Evolutionary conservation across 2,329 filamentous ascomycete genomes (phyloP).

Genomic region (Simplicillium aogashimaense): DNA sequence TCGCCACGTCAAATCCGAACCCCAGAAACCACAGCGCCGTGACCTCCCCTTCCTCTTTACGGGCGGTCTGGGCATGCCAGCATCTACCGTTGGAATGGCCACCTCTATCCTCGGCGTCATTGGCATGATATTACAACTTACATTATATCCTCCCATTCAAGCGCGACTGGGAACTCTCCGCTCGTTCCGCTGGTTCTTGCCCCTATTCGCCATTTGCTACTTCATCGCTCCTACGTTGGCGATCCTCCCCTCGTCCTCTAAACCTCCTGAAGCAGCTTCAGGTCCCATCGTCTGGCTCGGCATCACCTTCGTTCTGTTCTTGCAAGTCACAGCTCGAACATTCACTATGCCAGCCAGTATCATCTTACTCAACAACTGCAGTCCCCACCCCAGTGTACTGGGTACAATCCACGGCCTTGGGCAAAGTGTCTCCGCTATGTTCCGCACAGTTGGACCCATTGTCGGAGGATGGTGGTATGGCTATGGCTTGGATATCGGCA

Average conservation of each 20-base stretch:
- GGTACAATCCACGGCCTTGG: conserved; percentile 47
- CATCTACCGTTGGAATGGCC: conserved; percentile 56
- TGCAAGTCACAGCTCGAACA: conserved; percentile 66
- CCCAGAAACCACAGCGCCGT: conserved; percentile 17
- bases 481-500: conserved; percentile 30
- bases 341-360: conserved; percentile 52
- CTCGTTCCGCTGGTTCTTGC: conserved; percentile 55
- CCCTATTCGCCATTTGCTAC: conserved; percentile 60
- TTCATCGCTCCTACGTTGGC: conserved; percentile 57
- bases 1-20: conserved; percentile 26
- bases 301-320: conserved; percentile 49
- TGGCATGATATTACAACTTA: conserved; percentile 58
- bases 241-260: conserved; percentile 42
- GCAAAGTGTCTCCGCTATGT: conserved; percentile 37
- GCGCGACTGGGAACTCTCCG: conserved; percentile 54
- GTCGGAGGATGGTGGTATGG: conserved; percentile 40
- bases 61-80: conserved; percentile 57
- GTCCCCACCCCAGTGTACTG: conserved; percentile 46
- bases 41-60: conserved; percentile 44
- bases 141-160: conserved; percentile 58
- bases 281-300: conserved; percentile 48
- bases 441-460: conserved; percentile 39
- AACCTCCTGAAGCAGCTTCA: conserved; percentile 30
- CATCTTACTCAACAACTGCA: conserved; percentile 51
- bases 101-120: conserved; percentile 61